These are phyloP conservation scores for Aspergillus sojae DNA, from an alignment of 2,329 filamentous ascomycete genomes.

Conservation along the genomic window DNA sequence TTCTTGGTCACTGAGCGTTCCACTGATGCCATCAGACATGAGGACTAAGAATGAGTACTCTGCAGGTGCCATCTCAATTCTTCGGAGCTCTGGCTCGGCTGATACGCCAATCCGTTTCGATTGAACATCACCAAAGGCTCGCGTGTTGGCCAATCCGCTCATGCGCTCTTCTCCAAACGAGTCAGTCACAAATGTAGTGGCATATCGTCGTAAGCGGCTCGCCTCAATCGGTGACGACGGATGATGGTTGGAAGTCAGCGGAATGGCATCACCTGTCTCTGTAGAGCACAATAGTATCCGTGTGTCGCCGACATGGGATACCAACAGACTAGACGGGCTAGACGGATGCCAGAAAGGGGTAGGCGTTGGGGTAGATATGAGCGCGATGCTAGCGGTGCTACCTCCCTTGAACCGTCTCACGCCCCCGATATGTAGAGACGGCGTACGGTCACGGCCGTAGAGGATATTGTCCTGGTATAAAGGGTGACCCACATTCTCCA, in stretches of 20 bases:
- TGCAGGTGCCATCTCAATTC: slow-evolving; percentile 76
- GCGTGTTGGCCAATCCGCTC: slow-evolving; percentile 87
- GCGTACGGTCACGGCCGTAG: slow-evolving; percentile 59
- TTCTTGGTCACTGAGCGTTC: slow-evolving; percentile 86
- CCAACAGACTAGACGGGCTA: slow-evolving; percentile 78
- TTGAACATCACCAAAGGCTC: slow-evolving; percentile 88
- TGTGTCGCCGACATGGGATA: slow-evolving; percentile 92
- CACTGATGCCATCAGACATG: slow-evolving; percentile 85
- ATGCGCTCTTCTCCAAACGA: slow-evolving; percentile 98
- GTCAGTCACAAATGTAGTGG: slow-evolving; percentile 85
- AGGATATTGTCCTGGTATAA: slow-evolving; percentile 85
- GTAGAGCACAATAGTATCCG: slow-evolving; percentile 89
- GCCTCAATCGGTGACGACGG: slow-evolving; percentile 85
- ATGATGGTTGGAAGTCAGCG: slow-evolving; percentile 89
- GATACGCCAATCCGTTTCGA: slow-evolving; percentile 92
- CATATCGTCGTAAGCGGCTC: slow-evolving; percentile 80
- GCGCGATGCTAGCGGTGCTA: slow-evolving; percentile 83
- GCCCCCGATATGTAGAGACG: slow-evolving; percentile 65
- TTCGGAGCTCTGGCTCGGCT: slow-evolving; percentile 85
- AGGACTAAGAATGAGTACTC: slow-evolving; percentile 90
- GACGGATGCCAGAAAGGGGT: slow-evolving; percentile 94
- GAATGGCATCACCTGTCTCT: slow-evolving; percentile 74
- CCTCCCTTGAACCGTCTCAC: slow-evolving; percentile 84
- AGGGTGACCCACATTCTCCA: slow-evolving; percentile 71
- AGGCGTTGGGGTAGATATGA: slow-evolving; percentile 89